Conservation (phyloP, 1,284 basidiomycete species). For the Cutaneotrichosporon sp. region DNA sequence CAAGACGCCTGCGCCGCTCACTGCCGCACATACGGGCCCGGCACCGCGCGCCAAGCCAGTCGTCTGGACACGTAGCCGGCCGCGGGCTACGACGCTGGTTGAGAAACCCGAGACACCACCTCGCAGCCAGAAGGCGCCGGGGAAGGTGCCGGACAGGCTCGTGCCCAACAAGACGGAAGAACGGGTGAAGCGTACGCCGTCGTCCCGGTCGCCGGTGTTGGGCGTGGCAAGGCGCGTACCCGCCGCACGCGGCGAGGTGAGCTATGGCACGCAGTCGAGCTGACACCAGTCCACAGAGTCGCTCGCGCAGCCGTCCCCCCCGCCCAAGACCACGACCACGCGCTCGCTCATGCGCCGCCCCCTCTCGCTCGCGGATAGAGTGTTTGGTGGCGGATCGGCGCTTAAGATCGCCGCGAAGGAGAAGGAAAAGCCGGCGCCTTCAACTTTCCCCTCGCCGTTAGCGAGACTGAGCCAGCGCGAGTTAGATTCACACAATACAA, state of each 20-base stretch:
- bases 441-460: background rate
- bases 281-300: background rate
- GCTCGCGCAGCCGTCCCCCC: background rate
- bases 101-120: background rate
- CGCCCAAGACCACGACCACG: background rate
- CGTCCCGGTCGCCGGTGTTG: background rate
- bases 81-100: background rate
- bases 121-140: background rate
- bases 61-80: background rate
- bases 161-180: background rate
- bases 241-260: background rate
- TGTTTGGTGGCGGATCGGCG: background rate
- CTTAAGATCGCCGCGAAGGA: slow-evolving; percentile 3
- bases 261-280: background rate
- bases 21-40: background rate
- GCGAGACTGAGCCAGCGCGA: background rate
- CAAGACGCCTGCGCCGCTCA: background rate
- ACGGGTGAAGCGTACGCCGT: background rate
- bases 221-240: background rate
- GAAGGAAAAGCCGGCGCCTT: background rate
- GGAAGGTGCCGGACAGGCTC: background rate
- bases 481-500: background rate
- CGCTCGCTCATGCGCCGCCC: background rate
- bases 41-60: background rate
- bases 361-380: slow-evolving; percentile 2